phyloP scores from a whole-genome alignment of 768 basidiomycete species.

The Porphyrellus cyaneotinctus region DNA sequence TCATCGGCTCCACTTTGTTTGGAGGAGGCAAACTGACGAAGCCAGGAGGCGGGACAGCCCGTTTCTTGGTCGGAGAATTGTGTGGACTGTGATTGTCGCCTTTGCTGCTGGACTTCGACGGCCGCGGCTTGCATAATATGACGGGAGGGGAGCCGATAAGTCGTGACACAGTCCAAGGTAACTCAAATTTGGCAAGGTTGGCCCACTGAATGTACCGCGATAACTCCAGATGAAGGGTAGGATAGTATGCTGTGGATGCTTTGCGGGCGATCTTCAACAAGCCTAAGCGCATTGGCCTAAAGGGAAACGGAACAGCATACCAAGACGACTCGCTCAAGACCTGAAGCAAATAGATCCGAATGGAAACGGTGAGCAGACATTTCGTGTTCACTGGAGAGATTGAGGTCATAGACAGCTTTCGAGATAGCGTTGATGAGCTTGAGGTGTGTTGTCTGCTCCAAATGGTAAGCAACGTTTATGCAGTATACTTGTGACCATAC shows the following conservation, averaged over 20 bases:
- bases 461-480: constrained; percentile 7
- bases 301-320: constrained; percentile 42
- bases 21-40: constrained; percentile 37
- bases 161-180: constrained; percentile 79
- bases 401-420: constrained; percentile 58
- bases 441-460: constrained; percentile 75
- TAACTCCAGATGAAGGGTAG: constrained; percentile 89
- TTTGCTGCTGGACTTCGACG: constrained; percentile 10
- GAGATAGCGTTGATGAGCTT: constrained; percentile 81
- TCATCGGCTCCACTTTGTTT: constrained; percentile 42
- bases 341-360: constrained; percentile 82
- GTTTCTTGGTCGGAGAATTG: constrained; percentile 25
- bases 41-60: constrained; percentile 12
- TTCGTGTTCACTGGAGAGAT: constrained; percentile 63
- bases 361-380: constrained; percentile 83
- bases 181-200: constrained; percentile 59
- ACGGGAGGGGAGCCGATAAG: constrained; percentile 77
- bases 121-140: constrained; percentile 44
- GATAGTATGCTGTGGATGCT: constrained; percentile 92
- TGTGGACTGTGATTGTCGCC: constrained; percentile 17
- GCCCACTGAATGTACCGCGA: constrained; percentile 78
- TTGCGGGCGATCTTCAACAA: constrained; percentile 79
- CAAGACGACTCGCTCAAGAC: constrained; percentile 84
- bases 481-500: constrained; percentile 45
- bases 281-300: not conserved